Evolutionary conservation across 2,329 filamentous ascomycete species (phyloP).

Genomic region (Fusarium camptoceras): DNA sequence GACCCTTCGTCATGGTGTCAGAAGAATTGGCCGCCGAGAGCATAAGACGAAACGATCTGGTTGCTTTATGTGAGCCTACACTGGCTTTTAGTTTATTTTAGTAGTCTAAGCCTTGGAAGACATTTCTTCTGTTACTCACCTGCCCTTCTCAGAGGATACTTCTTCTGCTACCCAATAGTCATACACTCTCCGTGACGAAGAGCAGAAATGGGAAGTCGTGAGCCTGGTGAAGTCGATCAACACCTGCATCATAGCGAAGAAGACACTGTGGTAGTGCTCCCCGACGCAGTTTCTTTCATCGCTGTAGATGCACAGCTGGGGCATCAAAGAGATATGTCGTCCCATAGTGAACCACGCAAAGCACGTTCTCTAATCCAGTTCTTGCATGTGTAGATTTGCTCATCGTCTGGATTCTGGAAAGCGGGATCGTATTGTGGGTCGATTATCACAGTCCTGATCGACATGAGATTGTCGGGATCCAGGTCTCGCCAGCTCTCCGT

Average conservation of each 20-base stretch:
- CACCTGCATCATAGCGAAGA: conserved; percentile 1
- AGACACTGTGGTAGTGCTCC: conserved; percentile 14
- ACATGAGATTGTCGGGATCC: conserved; percentile 14
- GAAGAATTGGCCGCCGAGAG: too few relatives aligned
- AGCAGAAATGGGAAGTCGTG: neutral
- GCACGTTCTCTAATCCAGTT: conserved; percentile 18
- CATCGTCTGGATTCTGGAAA: neutral
- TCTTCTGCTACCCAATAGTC: neutral
- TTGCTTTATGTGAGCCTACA: too few relatives aligned
- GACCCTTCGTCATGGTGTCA: too few relatives aligned
- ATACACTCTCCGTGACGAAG: neutral
- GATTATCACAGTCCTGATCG: neutral
- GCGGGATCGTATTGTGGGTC: neutral
- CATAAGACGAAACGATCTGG: too few relatives aligned
- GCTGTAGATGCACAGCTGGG: neutral
- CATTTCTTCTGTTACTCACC: too few relatives aligned
- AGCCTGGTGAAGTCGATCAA: neutral
- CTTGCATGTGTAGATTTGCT: neutral
- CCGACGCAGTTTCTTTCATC: conserved; percentile 11
- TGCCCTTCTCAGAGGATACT: too few relatives aligned
- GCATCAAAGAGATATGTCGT: neutral
- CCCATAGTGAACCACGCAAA: conserved; percentile 21
- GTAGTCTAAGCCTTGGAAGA: too few relatives aligned
- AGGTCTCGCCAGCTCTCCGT: neutral
- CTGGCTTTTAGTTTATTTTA: too few relatives aligned